Evolutionary conservation across 768 basidiomycete genomes (phyloP), one percentile per base, ranked within the genome.

Genomic region (Leucogyrophana mollusca): DNA sequence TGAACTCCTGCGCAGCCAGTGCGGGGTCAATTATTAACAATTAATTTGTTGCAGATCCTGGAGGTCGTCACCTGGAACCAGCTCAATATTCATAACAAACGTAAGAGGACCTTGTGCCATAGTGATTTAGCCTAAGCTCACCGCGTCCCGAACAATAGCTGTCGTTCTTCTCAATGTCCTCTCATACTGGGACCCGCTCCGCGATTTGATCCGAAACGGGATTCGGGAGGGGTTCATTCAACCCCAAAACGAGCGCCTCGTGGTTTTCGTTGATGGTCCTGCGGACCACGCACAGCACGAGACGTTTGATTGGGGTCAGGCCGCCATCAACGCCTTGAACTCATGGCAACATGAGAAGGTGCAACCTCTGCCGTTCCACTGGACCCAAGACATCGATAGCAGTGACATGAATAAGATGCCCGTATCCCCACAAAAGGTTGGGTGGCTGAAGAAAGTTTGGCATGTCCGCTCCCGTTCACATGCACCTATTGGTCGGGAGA

Each of bases 51-150:
- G 4, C 53, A 91, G 87, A 68, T 91, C n/a, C 65, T 96, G 22
- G 95, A 98, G 66, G 94, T 90, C 51, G 79, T 85, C 11, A 96
- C 94, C 0, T 99, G 95, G 95, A 90, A 89, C 16, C 95, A 97
- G 59, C 64, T 96, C 4, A 87, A 87, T 16, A 86, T 94, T 34
- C 90, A 93, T 61, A 74, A 79, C 45, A 92, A 92, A 70, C 90
- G 90, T 90, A 60, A 52, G 80, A 0, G 5, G n/a, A 1, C 2
- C 35, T 8, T 37, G 20, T 7, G 16, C 4, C 9, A 16, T 1
- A 17, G 4, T 13, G n/a, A 37, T 24, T n/a, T n/a, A n/a, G 16
- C n/a, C 7, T 43, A 7, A 9, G 18, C 9, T 53, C 9, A 14
- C 21, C 35, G n/a, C 24, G 17, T 17, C 52, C 9, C 53, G 54